A percentile compares a stretch with the other conserved stretches of the same genome.
Evolutionary conservation across 2,329 filamentous ascomycete genomes (phyloP).

Genomic region (Whalleya microplaca): DNA sequence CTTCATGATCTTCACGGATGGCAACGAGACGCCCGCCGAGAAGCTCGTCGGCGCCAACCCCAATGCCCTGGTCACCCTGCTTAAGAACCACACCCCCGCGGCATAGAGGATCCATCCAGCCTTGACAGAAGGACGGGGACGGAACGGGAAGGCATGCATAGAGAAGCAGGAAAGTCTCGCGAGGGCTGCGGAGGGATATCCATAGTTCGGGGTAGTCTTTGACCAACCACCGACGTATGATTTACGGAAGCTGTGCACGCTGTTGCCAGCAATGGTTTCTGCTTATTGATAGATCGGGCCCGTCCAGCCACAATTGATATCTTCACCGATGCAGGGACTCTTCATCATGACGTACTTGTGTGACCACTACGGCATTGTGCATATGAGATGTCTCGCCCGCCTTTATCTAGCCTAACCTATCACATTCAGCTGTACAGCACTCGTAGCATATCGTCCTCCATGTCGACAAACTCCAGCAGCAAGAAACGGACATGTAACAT

Average conservation of each 20-base stretch:
- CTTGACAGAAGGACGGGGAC: background rate
- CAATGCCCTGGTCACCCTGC: conserved; percentile 59
- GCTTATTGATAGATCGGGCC: conserved; percentile 11
- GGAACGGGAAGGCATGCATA: conserved; percentile 1
- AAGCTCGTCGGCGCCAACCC: conserved; percentile 84
- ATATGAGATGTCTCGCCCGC: too few species aligned
- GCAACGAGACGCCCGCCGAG: conserved; percentile 70
- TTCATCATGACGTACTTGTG: background rate
- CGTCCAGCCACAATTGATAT: conserved; percentile 13
- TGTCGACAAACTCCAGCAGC: too few species aligned
- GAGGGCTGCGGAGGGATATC: conserved; percentile 7
- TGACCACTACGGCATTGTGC: too few species aligned
- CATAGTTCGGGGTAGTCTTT: background rate
- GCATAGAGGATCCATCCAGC: background rate
- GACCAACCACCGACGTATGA: background rate
- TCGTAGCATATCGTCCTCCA: too few species aligned
- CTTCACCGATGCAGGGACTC: background rate
- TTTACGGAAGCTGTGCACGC: background rate
- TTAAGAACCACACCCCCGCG: conserved; percentile 31
- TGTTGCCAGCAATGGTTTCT: background rate
- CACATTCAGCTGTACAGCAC: too few species aligned
- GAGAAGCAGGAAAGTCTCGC: background rate
- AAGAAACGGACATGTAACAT: too few species aligned
- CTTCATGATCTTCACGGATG: conserved; percentile 83
- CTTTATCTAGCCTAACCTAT: too few species aligned